Percentiles rank a stretch among this genome's conserved stretches.
Evolutionary conservation across 1,139 yeast genomes (phyloP).

Genomic region (Spencermartinsiella ligniputridi): DNA sequence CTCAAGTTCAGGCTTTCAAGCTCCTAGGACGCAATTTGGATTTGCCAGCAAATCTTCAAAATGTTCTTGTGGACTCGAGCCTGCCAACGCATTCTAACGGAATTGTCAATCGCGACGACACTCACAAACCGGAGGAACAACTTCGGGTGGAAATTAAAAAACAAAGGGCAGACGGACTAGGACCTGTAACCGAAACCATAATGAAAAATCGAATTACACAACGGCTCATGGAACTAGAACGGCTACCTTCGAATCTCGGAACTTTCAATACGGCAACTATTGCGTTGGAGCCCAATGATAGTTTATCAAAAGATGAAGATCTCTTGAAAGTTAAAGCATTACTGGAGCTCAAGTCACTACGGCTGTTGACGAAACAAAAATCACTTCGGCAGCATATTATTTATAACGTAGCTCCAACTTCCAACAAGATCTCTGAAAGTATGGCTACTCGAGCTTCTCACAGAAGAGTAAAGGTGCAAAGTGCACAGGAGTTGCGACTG

Average conservation of each 20-base stretch:
- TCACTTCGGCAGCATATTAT: slow-evolving; percentile 72
- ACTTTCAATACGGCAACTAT: slow-evolving; percentile 46
- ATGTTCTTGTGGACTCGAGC: slow-evolving; percentile 35
- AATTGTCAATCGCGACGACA: slow-evolving; percentile 11
- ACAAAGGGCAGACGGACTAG: slow-evolving; percentile 17
- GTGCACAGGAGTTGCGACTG: slow-evolving; percentile 56
- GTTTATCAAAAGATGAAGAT: slow-evolving; percentile 41
- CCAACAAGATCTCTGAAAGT: slow-evolving; percentile 31
- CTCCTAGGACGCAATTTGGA: slow-evolving; percentile 73
- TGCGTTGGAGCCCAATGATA: slow-evolving; percentile 41
- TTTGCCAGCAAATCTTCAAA: slow-evolving; percentile 48
- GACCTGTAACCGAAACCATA: slow-evolving; percentile 33
- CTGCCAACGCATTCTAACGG: slow-evolving; percentile 13
- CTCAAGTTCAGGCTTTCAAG: slow-evolving; percentile 74
- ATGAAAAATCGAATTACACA: slow-evolving; percentile 48
- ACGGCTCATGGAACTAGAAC: slow-evolving; percentile 71
- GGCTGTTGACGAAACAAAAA: slow-evolving; percentile 79
- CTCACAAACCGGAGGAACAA: too few species aligned
- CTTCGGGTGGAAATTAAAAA: neutral
- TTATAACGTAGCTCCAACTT: slow-evolving; percentile 50
- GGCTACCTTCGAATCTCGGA: slow-evolving; percentile 71
- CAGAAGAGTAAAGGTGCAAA: slow-evolving; percentile 56
- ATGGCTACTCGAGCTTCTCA: slow-evolving; percentile 35
- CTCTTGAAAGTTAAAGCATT: slow-evolving; percentile 57
- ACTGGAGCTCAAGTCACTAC: slow-evolving; percentile 76